Evolutionary conservation across 2,329 filamentous ascomycete species (phyloP), one percentile per base, ranked within the genome.

Genomic region (Lecanoromycetidae sp.): DNA sequence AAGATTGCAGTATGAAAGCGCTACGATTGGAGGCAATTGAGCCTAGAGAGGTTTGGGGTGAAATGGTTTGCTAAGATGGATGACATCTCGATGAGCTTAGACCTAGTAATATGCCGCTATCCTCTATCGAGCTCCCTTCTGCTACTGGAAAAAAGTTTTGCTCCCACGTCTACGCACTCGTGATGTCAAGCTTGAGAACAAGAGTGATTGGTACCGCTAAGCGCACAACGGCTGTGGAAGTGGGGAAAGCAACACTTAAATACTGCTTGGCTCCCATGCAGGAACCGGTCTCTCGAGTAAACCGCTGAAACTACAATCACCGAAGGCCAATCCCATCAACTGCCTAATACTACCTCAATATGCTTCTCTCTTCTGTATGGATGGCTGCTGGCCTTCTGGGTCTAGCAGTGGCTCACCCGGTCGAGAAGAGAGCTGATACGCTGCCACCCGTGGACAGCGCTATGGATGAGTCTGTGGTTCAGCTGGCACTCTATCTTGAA

Each of bases 401-500:
- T 19, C 32, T 44, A 4, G 48, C 38, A 4, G 17, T 49, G 5
- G 32, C 52, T 9, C 35, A 32, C 34, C 50, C 52, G 27, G n/a
- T 51, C 17, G 47, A 54, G 39, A 52, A 54, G 33, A 49, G 52
- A 32, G 34, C 30, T 19, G 36, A 48, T 12, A 30, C 36, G 5
- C 36, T 53, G 41, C 48, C 51, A 35, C 45, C 51, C 4, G 46
- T 52, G 10, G 35, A 47, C 35, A 51, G 48, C 35, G 37, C 44
- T 9, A 47, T 23, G 3, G 51, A 54, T 29, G 46, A 42, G 34
- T 40, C 32, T 9, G 48, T 54, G 23, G 27, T 48, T 10, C 48
- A 52, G 25, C 78, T 61, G 30, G 59, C 59, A n/a, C 54, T 57
- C 36, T 62, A 60, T 49, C 54, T 62, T 12, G 58, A 61, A 40